Evolutionary conservation across 2,329 filamentous ascomycete species (phyloP), one percentile per base, ranked within the genome.

Genomic region (Basipetospora chlamydospora): DNA sequence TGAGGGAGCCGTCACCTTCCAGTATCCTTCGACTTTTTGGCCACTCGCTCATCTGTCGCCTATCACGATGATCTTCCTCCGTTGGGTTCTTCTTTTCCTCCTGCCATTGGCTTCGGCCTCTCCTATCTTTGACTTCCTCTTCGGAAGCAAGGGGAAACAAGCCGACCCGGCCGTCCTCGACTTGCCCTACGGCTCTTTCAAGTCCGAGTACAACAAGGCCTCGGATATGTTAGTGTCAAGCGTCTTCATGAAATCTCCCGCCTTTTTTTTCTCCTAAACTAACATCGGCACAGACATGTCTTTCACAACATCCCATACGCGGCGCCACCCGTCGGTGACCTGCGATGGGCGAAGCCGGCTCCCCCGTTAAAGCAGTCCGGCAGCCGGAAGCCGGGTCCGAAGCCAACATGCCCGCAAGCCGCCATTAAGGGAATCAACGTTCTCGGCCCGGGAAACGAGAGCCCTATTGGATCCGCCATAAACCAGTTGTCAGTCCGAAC

Each of bases 291-390:
- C 13, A 44, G 42, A 18, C 41, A 44, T 20, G 43, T 37, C 25
- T 64, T 63, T 45, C 54, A 54, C 37, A 63, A 63, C 39, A 58
- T 64, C 35, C 56, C 58, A 1, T 64, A 58, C 43, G 61, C 57
- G 2, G 59, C 60, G 8, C 57, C 60, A 9, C 59, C 61, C 0
- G 46, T 54, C 4, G 59, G 57, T 10, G 44, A 54, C 9, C 47
- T 60, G 9, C 53, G 61, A 25, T 64, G 57, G 57, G 43, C 45
- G 6, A 59, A 58, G 38, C 59, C 60, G 11, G 55, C 49, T 3
- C 49, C 57, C 13, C 58, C 56, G 12, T 17, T 48, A n/a, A 39
- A 35, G 10, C 29, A 39, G 16, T 9, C 33, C 7, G 33, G 33
- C 5, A 34, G 36, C 28, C 41, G 41, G 21, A 37, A 44, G 16